Percentiles rank a stretch among this genome's conserved stretches.
Conservation (phyloP, 805 yeast species). For the Ogataea methylovora region DNA sequence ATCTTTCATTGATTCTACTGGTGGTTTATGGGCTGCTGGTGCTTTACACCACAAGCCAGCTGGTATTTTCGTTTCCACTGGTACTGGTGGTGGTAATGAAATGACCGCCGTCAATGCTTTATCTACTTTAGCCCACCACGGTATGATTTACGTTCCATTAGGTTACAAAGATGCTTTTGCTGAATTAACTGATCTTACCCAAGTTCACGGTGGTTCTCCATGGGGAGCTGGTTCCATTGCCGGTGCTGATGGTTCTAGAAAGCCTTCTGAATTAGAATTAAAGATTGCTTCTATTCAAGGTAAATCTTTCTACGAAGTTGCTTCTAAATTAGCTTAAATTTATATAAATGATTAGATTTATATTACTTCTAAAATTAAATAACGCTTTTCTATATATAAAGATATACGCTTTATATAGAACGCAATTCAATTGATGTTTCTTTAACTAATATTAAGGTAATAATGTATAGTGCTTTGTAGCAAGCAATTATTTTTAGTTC, state of each 20-base stretch:
- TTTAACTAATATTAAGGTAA: no score
- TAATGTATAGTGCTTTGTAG: no score
- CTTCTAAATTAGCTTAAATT: constrained; percentile 21
- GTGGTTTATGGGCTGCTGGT: constrained; percentile 69
- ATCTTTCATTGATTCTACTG: constrained; percentile 71
- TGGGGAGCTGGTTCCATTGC: constrained; percentile 87
- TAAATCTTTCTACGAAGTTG: constrained; percentile 44
- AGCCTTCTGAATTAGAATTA: constrained; percentile 55
- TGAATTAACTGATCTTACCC: constrained; percentile 47
- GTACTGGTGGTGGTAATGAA: constrained; percentile 74
- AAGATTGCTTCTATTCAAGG: constrained; percentile 66
- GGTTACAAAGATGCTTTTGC: constrained; percentile 60
- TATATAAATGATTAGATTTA: neutral
- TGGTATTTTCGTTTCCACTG: constrained; percentile 66
- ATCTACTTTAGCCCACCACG: constrained; percentile 64
- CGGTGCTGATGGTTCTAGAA: constrained; percentile 68
- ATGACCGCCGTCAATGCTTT: constrained; percentile 52
- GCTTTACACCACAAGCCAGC: constrained; percentile 65
- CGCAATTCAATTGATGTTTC: no score
- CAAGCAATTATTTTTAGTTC: no score
- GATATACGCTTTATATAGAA: no score
- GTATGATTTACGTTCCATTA: constrained; percentile 68
- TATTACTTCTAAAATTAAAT: no score
- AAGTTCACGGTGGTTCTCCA: constrained; percentile 75
- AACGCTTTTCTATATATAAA: no score